phyloP scores from a whole-genome alignment of 176 grass and related monocot genomes.

The Calamus simplicifolius region DNA sequence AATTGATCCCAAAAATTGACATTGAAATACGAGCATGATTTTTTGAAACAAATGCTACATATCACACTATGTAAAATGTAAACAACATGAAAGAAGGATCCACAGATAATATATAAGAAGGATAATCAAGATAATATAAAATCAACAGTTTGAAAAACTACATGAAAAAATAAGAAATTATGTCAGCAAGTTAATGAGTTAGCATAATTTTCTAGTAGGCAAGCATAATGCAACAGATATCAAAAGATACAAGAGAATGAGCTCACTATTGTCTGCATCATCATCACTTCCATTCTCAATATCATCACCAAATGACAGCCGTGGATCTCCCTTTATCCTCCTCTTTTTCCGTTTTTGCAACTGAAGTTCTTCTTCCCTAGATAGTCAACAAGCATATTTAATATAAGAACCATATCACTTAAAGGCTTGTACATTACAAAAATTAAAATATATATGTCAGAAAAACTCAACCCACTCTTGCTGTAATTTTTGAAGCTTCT shows the following conservation, averaged over 20 bases:
- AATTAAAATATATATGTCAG: neutral
- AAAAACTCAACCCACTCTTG: conserved; percentile 57
- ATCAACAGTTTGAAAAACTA: no score
- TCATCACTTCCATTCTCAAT: conserved; percentile 84
- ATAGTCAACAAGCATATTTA: conserved; percentile 11
- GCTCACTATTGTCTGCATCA: conserved; percentile 62
- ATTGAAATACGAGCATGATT: no score
- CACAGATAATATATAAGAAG: no score
- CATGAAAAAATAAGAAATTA: no score
- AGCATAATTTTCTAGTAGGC: no score
- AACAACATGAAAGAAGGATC: no score
- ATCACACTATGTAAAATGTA: no score
- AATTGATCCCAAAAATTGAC: no score
- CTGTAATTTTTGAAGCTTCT: conserved; percentile 93
- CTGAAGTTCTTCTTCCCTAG: conserved; percentile 85
- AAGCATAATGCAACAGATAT: neutral
- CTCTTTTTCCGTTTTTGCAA: conserved; percentile 95
- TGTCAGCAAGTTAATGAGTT: no score
- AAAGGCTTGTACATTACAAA: neutral
- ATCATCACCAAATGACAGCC: conserved; percentile 77
- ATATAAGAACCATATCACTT: no score
- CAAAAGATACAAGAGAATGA: conserved; percentile 10
- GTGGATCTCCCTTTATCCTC: conserved; percentile 77
- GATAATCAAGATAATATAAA: no score
- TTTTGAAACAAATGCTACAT: no score